phyloP scores from a whole-genome alignment of 176 grass and related monocot species.

The Ensete ventricosum region DNA sequence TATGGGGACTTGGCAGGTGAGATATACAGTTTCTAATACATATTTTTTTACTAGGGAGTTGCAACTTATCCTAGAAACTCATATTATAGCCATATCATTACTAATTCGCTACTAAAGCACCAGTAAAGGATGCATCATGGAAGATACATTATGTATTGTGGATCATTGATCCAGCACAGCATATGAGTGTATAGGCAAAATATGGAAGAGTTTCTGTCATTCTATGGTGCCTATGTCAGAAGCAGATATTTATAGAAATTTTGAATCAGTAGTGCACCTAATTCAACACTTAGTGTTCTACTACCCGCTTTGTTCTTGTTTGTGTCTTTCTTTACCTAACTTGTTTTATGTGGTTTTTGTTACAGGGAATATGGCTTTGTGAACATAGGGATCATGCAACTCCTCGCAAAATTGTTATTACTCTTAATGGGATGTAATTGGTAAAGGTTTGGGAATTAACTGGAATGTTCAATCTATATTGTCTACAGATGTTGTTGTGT shows the following conservation, averaged over 20 bases:
- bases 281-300: neutral
- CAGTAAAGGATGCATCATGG: too few species aligned
- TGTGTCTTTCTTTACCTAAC: conserved; percentile 21
- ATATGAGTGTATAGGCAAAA: too few species aligned
- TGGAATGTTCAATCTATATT: neutral
- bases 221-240: neutral
- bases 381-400: conserved; percentile 79
- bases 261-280: neutral
- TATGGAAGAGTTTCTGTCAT: too few species aligned
- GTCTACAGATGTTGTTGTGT: neutral
- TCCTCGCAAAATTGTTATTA: conserved; percentile 72
- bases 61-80: neutral
- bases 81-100: neutral
- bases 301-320: neutral
- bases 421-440: conserved; percentile 57
- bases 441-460: neutral
- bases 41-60: neutral
- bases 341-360: conserved; percentile 8
- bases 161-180: neutral
- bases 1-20: conserved; percentile 94
- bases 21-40: neutral
- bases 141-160: neutral
- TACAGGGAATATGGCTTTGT: conserved; percentile 91
- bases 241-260: neutral
- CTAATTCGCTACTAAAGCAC: neutral